Evolutionary conservation across 441 rosid genomes (phyloP).

Genomic region (Pelargonium australe): DNA sequence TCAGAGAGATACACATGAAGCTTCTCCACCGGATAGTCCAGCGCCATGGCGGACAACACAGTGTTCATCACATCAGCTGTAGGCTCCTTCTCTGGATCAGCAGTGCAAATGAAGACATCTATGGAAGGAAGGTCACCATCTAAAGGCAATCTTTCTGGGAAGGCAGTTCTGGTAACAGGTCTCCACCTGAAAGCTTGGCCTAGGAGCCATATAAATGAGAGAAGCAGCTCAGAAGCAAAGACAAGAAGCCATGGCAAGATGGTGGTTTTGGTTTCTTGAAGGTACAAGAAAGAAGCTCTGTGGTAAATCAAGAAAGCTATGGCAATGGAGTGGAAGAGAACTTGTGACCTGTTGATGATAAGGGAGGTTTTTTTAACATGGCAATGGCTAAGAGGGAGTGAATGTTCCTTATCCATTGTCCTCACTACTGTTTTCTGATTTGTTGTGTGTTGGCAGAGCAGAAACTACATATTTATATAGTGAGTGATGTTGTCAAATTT

Average conservation of each 20-base stretch:
- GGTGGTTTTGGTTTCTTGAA: constrained; percentile 9
- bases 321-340: constrained; percentile 26
- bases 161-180: constrained; percentile 24
- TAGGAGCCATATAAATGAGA: constrained; percentile 30
- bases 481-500: neutral
- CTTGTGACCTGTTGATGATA: constrained; percentile 24
- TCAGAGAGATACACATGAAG: constrained; percentile 40
- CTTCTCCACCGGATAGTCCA: constrained; percentile 39
- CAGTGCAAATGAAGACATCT: constrained; percentile 37
- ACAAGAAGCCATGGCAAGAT: constrained; percentile 28
- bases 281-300: constrained; percentile 26
- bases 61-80: constrained; percentile 36
- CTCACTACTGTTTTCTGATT: neutral
- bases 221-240: constrained; percentile 31
- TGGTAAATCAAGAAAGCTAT: constrained; percentile 27
- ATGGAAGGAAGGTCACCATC: constrained; percentile 28
- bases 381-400: constrained; percentile 29
- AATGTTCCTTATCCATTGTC: constrained; percentile 16
- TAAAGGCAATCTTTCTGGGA: constrained; percentile 28
- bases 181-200: constrained; percentile 25
- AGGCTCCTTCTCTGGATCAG: constrained; percentile 34
- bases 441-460: neutral
- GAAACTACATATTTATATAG: too few relatives aligned
- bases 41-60: constrained; percentile 35
- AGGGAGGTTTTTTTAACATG: constrained; percentile 16